These are phyloP conservation scores for Fusarium annulatum DNA, from an alignment of 2,329 filamentous ascomycete species.

Conservation along the genomic window DNA sequence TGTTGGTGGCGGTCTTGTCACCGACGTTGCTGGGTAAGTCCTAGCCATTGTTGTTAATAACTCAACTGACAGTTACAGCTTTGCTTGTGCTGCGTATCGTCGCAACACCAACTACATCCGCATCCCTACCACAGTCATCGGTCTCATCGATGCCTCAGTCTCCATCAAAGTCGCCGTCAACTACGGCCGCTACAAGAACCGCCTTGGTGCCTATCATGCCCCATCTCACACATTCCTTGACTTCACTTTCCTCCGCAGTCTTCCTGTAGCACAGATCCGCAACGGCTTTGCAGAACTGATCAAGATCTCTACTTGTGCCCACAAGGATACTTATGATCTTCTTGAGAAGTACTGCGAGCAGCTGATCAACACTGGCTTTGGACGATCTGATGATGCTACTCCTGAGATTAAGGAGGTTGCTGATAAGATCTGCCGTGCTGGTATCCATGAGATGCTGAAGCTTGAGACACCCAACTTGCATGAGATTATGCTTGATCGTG, in stretches of 20 bases:
- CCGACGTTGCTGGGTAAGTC: constrained; percentile 77
- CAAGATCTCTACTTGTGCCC: constrained; percentile 79
- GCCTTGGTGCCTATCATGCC: constrained; percentile 78
- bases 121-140: constrained; percentile 79
- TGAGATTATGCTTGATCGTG: constrained; percentile 76
- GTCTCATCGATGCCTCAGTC: constrained; percentile 79
- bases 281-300: constrained; percentile 81
- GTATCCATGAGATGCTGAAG: constrained; percentile 78
- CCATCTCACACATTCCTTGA: constrained; percentile 79
- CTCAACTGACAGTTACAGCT: constrained; percentile 54
- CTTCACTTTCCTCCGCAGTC: constrained; percentile 76
- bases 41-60: too few species aligned
- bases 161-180: constrained; percentile 84
- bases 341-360: constrained; percentile 77
- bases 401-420: constrained; percentile 69
- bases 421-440: constrained; percentile 74
- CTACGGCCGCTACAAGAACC: constrained; percentile 81
- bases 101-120: constrained; percentile 80
- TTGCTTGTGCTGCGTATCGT: constrained; percentile 77
- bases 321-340: constrained; percentile 72
- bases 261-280: constrained; percentile 74
- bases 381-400: constrained; percentile 66
- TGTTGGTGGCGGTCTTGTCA: constrained; percentile 76
- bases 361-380: constrained; percentile 73
- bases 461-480: constrained; percentile 79